These are phyloP conservation scores for Colletotrichum sp. DNA, from an alignment of 2,329 filamentous ascomycete genomes.

Conservation along the genomic window DNA sequence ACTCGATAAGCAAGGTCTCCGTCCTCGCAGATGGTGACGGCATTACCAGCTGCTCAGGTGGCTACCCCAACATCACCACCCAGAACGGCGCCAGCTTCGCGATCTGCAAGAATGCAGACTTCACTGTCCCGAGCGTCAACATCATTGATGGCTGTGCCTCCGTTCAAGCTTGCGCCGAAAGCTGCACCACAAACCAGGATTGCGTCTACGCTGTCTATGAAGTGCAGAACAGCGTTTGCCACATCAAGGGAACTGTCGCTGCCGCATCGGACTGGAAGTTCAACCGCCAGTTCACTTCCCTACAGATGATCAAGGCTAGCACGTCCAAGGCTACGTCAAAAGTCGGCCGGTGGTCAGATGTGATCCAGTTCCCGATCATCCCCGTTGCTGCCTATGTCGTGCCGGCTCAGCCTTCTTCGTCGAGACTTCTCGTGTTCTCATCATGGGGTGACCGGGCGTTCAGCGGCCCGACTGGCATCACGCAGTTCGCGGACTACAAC, in stretches of 20 bases:
- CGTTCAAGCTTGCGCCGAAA: conserved; percentile 16
- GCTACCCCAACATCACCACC: neutral
- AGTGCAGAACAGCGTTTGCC: conserved; percentile 21
- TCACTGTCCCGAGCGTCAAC: conserved; percentile 5
- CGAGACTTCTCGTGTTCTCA: conserved; percentile 25
- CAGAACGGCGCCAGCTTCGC: neutral
- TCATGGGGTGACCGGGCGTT: conserved; percentile 28
- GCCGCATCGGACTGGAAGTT: conserved; percentile 16
- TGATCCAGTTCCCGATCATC: conserved; percentile 27
- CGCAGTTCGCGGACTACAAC: conserved; percentile 26
- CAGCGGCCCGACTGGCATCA: conserved; percentile 20
- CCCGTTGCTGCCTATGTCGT: conserved; percentile 31
- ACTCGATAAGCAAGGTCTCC: neutral
- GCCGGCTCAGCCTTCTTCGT: conserved; percentile 24
- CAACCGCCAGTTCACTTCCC: conserved; percentile 20
- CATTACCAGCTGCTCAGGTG: neutral
- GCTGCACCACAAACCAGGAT: conserved; percentile 9
- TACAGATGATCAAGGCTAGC: conserved; percentile 23
- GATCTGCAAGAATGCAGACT: conserved; percentile 19
- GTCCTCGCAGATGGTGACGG: neutral
- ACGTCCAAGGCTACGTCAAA: conserved; percentile 18
- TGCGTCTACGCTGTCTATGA: conserved; percentile 23
- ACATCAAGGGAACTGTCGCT: conserved; percentile 20
- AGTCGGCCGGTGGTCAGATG: conserved; percentile 26
- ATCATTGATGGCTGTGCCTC: conserved; percentile 2